phyloP scores from a whole-genome alignment of 805 yeast species.

The Yamadazyma laniorum region DNA sequence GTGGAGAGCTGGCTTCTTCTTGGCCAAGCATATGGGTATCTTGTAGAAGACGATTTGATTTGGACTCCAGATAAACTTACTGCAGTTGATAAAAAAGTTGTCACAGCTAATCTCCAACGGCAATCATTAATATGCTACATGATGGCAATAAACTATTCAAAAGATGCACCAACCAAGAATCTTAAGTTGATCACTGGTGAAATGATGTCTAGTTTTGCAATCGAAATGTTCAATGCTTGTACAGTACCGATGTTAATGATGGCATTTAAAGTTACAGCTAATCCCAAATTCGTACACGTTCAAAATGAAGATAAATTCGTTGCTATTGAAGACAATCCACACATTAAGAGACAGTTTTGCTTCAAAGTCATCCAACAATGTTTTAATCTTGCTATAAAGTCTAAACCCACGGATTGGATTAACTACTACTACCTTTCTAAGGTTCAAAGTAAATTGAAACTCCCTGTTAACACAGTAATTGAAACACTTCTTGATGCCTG shows the following conservation, averaged over 20 bases:
- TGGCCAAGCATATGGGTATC: constrained; percentile 72
- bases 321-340: constrained; percentile 20
- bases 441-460: constrained; percentile 49
- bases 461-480: constrained; percentile 33
- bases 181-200: constrained; percentile 37
- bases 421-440: constrained; percentile 58
- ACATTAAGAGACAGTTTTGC: constrained; percentile 24
- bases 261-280: constrained; percentile 46
- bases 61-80: constrained; percentile 87
- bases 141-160: constrained; percentile 59
- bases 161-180: constrained; percentile 11
- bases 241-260: constrained; percentile 64
- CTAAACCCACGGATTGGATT: constrained; percentile 56
- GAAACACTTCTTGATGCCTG: constrained; percentile 47
- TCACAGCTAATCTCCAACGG: constrained; percentile 64
- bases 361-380: constrained; percentile 42
- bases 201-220: constrained; percentile 55
- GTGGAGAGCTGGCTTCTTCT: constrained; percentile 84
- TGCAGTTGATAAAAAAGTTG: constrained; percentile 54
- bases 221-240: constrained; percentile 58
- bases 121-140: constrained; percentile 69
- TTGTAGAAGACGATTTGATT: constrained; percentile 87
- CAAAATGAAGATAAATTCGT: constrained; percentile 25
- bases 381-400: constrained; percentile 46
- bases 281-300: constrained; percentile 33